These are phyloP conservation scores for Mrakia gelida DNA, from an alignment of 768 basidiomycete genomes.

Conservation along the genomic window DNA sequence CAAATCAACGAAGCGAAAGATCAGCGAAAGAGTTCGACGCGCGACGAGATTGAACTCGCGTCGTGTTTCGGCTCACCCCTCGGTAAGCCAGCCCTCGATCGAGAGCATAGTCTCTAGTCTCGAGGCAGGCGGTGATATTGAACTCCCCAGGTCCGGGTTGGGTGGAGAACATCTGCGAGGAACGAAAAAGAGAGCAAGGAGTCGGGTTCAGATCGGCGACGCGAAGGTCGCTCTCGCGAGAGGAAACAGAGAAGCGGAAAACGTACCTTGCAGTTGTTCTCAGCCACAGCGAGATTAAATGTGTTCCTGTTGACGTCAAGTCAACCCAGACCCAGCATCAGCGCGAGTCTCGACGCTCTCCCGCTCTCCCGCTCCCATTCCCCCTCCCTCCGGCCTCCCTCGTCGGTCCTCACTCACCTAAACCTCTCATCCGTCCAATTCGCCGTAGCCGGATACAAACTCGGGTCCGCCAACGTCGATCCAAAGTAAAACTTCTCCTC, in stretches of 20 bases:
- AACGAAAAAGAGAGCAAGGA: not conserved
- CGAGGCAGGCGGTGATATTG: not conserved
- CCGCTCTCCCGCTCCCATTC: not conserved
- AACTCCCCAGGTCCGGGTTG: slow-evolving; percentile 1
- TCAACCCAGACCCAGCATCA: not conserved
- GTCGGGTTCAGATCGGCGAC: not conserved
- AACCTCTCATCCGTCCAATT: slow-evolving; percentile 2
- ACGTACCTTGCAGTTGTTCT: slow-evolving; percentile 2
- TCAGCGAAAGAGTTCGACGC: not conserved
- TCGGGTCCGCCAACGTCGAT: not conserved
- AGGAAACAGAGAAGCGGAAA: not conserved
- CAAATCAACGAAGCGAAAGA: not conserved
- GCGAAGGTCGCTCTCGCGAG: no score
- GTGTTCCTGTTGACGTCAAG: not conserved
- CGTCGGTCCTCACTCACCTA: not conserved
- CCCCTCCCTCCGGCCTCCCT: not conserved
- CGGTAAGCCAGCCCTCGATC: not conserved
- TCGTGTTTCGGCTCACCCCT: not conserved
- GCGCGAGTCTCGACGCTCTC: not conserved
- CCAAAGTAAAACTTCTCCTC: slow-evolving; percentile 5
- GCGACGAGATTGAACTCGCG: not conserved
- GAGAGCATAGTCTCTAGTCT: not conserved
- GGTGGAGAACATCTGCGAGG: not conserved
- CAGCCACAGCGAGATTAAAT: not conserved
- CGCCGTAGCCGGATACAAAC: not conserved